Percentiles rank a stretch among this genome's conserved stretches.
Evolutionary conservation across 73 alveolate genomes (phyloP).

Genomic region (Paramecium pentaurelia): DNA sequence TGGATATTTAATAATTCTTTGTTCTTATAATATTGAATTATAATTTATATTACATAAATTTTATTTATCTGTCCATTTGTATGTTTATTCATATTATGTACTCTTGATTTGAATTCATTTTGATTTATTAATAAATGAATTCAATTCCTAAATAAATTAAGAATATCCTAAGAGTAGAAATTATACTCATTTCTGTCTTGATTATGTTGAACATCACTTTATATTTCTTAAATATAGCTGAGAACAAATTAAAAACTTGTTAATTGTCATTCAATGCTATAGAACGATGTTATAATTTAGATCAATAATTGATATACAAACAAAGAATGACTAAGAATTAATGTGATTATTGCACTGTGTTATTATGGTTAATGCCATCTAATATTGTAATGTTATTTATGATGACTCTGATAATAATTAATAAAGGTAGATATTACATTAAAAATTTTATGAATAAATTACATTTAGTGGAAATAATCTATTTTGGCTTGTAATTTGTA

Average conservation of each 20-base stretch:
- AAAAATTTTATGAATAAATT: not conserved
- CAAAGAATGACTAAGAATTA: not conserved
- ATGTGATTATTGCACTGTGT: not conserved
- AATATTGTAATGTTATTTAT: not conserved
- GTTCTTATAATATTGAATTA: not conserved
- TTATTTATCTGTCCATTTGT: not conserved
- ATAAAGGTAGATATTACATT: not conserved
- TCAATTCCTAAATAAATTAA: not conserved
- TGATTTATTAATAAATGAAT: not conserved
- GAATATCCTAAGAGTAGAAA: not conserved
- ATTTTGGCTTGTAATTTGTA: not conserved
- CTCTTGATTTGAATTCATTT: not conserved
- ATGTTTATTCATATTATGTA: not conserved
- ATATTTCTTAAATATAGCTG: not conserved
- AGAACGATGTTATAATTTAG: not conserved
- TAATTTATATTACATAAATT: not conserved
- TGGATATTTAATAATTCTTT: constrained; percentile 12
- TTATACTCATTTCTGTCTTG: not conserved
- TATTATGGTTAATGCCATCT: not conserved
- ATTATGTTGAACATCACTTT: not conserved
- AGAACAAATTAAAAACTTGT: not conserved
- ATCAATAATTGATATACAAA: not conserved
- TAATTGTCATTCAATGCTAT: not conserved
- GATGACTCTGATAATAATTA: not conserved
- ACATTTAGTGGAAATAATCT: not conserved